phyloP scores from a whole-genome alignment of 257 asterid genomes.

The Capsicum chinense region DNA sequence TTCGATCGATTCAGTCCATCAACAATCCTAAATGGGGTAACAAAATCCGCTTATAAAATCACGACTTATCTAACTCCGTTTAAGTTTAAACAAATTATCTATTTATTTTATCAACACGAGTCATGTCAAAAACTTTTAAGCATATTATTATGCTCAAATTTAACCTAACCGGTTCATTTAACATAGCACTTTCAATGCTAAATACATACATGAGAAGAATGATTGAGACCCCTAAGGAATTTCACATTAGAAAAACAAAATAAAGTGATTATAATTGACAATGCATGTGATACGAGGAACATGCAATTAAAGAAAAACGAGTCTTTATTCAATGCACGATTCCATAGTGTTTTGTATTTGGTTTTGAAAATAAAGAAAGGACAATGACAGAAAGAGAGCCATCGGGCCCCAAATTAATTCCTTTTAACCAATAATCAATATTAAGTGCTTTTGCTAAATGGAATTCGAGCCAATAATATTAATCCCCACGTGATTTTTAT shows the following conservation, averaged over 20 bases:
- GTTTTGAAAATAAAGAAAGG: neutral
- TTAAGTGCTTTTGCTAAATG: too few relatives aligned
- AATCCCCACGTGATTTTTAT: slow-evolving; percentile 37
- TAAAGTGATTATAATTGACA: neutral
- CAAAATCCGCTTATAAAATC: too few relatives aligned
- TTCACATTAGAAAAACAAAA: neutral
- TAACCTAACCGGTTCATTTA: too few relatives aligned
- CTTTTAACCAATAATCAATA: neutral
- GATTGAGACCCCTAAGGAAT: neutral
- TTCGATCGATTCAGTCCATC: neutral
- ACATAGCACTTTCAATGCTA: too few relatives aligned
- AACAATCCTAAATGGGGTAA: neutral
- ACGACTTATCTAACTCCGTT: too few relatives aligned
- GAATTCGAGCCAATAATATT: neutral
- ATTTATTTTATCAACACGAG: too few relatives aligned
- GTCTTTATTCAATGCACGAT: slow-evolving; percentile 29
- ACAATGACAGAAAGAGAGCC: slow-evolving; percentile 36
- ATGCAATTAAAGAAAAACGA: neutral
- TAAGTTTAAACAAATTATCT: too few relatives aligned
- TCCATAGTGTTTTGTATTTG: neutral
- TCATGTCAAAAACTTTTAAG: too few relatives aligned
- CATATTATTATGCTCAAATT: too few relatives aligned
- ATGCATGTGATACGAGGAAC: neutral
- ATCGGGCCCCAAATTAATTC: slow-evolving; percentile 17
- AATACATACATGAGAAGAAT: neutral